Evolutionary conservation across 2,329 filamentous ascomycete species (phyloP).

Genomic region (Pseudonectria buxi): DNA sequence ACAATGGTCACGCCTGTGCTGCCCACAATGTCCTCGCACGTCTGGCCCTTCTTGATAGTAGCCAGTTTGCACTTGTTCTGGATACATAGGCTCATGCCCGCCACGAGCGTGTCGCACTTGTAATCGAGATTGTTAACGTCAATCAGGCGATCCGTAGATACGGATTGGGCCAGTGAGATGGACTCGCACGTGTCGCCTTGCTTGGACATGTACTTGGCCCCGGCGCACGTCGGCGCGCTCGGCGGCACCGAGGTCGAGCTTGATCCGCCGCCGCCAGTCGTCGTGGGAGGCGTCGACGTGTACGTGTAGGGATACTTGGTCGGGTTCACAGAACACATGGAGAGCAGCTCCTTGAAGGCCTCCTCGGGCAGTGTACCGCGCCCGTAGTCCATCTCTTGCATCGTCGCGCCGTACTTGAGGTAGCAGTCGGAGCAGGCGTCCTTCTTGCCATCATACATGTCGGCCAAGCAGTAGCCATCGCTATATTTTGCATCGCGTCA

Average conservation of each 20-base stretch:
- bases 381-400: constrained; percentile 1
- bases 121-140: constrained; percentile 1
- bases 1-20: neutral
- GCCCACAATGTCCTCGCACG: neutral
- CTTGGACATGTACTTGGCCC: neutral
- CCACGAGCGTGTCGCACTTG: neutral
- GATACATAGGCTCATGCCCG: neutral
- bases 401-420: neutral
- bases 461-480: neutral
- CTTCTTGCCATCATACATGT: neutral
- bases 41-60: neutral
- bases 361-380: neutral
- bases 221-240: neutral
- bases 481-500: neutral
- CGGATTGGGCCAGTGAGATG: constrained; percentile 1
- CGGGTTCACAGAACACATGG: neutral
- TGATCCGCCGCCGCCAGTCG: neutral
- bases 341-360: neutral
- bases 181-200: constrained; percentile 2
- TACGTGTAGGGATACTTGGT: constrained; percentile 1
- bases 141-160: constrained; percentile 1
- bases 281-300: neutral
- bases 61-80: constrained; percentile 1
- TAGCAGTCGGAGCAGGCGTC: neutral
- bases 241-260: neutral